Base-by-base conservation (phyloP, 225 moss, liverwort and hornwort species). In the Antitrichia curtipendula region DNA sequence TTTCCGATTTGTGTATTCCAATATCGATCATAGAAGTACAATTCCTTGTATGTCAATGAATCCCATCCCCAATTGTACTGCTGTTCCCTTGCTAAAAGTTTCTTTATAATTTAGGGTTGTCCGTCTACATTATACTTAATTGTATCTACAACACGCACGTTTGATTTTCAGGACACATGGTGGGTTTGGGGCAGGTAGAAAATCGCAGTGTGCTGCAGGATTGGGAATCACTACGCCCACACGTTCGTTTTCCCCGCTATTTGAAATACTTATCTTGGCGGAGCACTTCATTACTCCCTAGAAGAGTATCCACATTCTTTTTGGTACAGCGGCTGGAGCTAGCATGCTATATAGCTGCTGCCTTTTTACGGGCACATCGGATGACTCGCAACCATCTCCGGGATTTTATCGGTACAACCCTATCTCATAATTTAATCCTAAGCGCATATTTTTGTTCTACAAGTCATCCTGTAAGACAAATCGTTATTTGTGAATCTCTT, bases 321-420 rank as follows among this genome's bases (percentile, higher is more conserved):
- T 82, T 88, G 82, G 86, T 95, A 22, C 88, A 91, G 29, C 90
- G 88, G 21, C 87, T 97, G 87, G 96, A 97, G 89, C 91, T 95
- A 60, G 93, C 93, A 77, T 97, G 97, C 90, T 96, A 93, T 36
- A 90, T 96, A 29, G 91, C 94, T 86, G 97, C 95, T 82, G 95
- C 95, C 36, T 97, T 95, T 89, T 91, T 95, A 85, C 93, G 95
- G 58, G 95, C 95, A 80, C 96, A 97, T 90, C 94, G 95, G 74
- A 87, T 92, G 90, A 93, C 96, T 65, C 93, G 94, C 75, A 88
- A 90, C 62, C 95, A 96, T 74, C 95, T 97, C 84, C 95, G 88
- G 28, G 92, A 95, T 27, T 96, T 97, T 82, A 92, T 95, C 65
- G 97, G 97, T 96, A 91, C 57, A 68, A 23, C 64, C 34, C 38